These are phyloP conservation scores for Lineolata rhizophorae DNA, from an alignment of 495 filamentous ascomycete genomes.

Conservation along the genomic window DNA sequence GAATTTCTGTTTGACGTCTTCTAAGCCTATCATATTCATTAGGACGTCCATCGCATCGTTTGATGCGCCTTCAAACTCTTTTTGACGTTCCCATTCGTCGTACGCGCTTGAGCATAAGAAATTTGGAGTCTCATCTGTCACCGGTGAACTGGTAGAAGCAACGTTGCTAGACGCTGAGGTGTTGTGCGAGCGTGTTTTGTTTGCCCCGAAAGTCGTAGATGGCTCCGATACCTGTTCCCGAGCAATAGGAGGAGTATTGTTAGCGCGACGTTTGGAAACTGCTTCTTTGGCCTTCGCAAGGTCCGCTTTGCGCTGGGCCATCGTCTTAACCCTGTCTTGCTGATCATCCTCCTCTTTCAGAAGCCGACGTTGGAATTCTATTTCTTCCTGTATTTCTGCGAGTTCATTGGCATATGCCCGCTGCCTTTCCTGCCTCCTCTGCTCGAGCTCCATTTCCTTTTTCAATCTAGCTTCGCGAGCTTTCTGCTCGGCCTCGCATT, in stretches of 20 bases:
- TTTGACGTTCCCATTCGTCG: slow-evolving; percentile 41
- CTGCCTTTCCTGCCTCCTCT: slow-evolving; percentile 26
- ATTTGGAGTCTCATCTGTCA: too few species aligned
- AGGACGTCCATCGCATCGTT: slow-evolving; percentile 38
- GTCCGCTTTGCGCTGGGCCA: slow-evolving; percentile 25
- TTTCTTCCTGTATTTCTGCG: slow-evolving; percentile 33
- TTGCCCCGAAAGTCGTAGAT: too few species aligned
- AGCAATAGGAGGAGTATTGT: too few species aligned
- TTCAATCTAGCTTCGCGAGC: slow-evolving; percentile 22
- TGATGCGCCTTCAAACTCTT: slow-evolving; percentile 23
- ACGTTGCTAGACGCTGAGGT: too few species aligned
- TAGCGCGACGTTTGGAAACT: too few species aligned
- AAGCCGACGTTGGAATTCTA: slow-evolving; percentile 27
- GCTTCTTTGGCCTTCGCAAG: too few species aligned
- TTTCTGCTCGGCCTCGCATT: slow-evolving; percentile 29
- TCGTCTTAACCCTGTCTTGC: slow-evolving; percentile 19
- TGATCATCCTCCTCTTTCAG: slow-evolving; percentile 26
- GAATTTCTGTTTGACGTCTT: slow-evolving; percentile 43
- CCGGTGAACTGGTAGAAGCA: too few species aligned
- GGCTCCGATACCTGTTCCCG: too few species aligned
- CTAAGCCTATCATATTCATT: slow-evolving; percentile 53
- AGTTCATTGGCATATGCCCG: slow-evolving; percentile 26
- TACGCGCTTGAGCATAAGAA: too few species aligned
- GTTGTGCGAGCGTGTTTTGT: too few species aligned
- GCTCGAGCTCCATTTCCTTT: slow-evolving; percentile 31